Evolutionary conservation across 495 filamentous ascomycete genomes (phyloP), one percentile per base, ranked within the genome.

Genomic region (Oleoguttula mirabilis): DNA sequence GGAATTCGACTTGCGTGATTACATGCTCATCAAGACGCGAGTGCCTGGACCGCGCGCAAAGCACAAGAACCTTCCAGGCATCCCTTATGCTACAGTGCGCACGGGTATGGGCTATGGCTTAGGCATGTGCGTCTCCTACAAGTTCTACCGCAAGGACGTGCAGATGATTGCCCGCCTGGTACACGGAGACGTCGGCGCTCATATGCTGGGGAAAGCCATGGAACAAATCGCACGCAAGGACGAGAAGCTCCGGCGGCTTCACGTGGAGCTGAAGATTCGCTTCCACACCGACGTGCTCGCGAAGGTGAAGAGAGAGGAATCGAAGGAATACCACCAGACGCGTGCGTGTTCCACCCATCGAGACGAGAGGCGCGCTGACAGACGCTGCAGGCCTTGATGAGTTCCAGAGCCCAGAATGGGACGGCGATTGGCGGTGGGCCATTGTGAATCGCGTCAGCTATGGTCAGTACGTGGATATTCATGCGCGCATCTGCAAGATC

Each of bases 21-120:
- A 33, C 16, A 45, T 45, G 43, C 43, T 45, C 20, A 20, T 47
- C 7, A 8, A 7, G 15, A 16, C 44, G 8, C 36, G 44, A 15
- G 25, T 28, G 12, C 36, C 38, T 3, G 44, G 44, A 24, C 36
- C 36, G 17, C 36, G 38, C 11, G 36, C 44, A 19, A 47, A 34
- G 31, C 16, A 40, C 25, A 34, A 8, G n/a, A 28, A 41, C 14
- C 20, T 47, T 10, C 36, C 36, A 10, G n/a, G 19, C 7, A 41
- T 40, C 11, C 14, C 36, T 8, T 47, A 47, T 20, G 28, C 14
- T 27, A 41, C 36, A 4, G 16, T 7, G 8, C 14, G 14, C 7
- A 25, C 30, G 4, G 44, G 44, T 7, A 22, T 8, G 11, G 21
- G 17, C 3, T 6, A 34, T 11, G 8, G 10, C 15, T 3, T 19